Base-by-base conservation (phyloP, 768 basidiomycete species). In the Leucosporidium yakuticum region DNA sequence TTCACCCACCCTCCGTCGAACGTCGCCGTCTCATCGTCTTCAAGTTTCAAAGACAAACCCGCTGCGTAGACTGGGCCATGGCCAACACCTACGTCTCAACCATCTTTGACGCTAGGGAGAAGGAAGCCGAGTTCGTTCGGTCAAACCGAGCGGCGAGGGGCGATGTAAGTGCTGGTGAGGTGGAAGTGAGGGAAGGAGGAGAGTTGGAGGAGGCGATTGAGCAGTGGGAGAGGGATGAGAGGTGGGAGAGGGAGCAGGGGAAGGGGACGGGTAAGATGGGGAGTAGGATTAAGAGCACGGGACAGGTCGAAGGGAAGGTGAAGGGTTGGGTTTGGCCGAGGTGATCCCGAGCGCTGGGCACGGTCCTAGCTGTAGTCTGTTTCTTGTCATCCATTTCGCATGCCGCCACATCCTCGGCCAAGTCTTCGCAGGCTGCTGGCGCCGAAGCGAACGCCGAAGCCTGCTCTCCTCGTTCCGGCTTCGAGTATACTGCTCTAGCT, bases 31-130 rank as follows among this genome's bases (percentile, higher is more conserved):
- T 73, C 58, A 14, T 73, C 32, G 36, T 69, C 27, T 53, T 68
- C 0, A 57, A 68, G 23, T 73, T 73, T 59, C 67, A 69, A 50
- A 19, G 63, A 15, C 29, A n/a, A 47, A 62, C 65, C 2, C 62
- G 64, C 27, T 63, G 62, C 54, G n/a, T 62, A 0, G 71, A 73
- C 15, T 69, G 57, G 34, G 50, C 58, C 0, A 48, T 69, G 27
- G 68, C 71, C 48, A 60, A 60, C n/a, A 58, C 65, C 20, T 73
- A 73, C 54, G 36, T 63, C 50, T 64, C 66, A 6, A 53, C 60
- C 39, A 68, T 73, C 2, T 67, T 61, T 1, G 48, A 58, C 19
- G 36, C 34, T 14, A 27, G 71, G 11, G 53, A 58, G 50, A 53
- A 64, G 4, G 71, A 73, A 29, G 62, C 62, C 31, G 55, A 48